Evolutionary conservation across 1,284 basidiomycete genomes (phyloP).

Genomic region (Trichosporon coremiiforme): DNA sequence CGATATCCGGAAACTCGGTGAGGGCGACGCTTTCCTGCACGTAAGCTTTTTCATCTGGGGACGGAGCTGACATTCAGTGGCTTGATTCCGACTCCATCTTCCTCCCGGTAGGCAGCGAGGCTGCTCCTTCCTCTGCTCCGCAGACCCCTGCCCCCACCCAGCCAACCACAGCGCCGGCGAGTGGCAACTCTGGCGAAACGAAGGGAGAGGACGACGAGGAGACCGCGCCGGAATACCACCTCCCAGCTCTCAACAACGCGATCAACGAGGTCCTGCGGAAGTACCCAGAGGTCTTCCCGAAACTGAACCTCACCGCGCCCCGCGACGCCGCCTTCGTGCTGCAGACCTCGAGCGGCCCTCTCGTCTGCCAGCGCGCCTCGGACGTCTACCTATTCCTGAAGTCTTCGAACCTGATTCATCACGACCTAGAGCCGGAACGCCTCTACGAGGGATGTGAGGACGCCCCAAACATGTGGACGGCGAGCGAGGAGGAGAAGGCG

Average conservation of each 20-base stretch:
- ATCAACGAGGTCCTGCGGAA: constrained; percentile 70
- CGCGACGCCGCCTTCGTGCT: constrained; percentile 93
- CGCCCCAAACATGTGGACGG: neutral
- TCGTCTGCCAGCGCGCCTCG: constrained; percentile 81
- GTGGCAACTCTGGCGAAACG: neutral
- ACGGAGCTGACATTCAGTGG: constrained; percentile 31
- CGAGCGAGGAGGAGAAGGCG: neutral
- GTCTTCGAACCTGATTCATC: constrained; percentile 83
- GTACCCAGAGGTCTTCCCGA: constrained; percentile 84
- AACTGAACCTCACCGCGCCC: constrained; percentile 90
- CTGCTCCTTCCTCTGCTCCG: too few species aligned
- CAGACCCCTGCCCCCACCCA: neutral
- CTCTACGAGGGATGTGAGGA: constrained; percentile 51
- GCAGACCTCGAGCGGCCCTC: constrained; percentile 69
- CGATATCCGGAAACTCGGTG: constrained; percentile 74
- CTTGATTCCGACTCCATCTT: constrained; percentile 40
- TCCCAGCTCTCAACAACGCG: constrained; percentile 70
- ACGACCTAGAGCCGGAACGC: constrained; percentile 68
- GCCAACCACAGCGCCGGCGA: neutral
- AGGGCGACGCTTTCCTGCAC: constrained; percentile 80
- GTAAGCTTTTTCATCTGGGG: constrained; percentile 53
- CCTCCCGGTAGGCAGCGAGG: constrained; percentile 62
- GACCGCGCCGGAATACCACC: constrained; percentile 57
- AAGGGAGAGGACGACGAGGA: constrained; percentile 9
- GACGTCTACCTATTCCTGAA: constrained; percentile 94